Conservation (phyloP, 225 moss, liverwort and hornwort genomes). For the Pleurozium schreberi region DNA sequence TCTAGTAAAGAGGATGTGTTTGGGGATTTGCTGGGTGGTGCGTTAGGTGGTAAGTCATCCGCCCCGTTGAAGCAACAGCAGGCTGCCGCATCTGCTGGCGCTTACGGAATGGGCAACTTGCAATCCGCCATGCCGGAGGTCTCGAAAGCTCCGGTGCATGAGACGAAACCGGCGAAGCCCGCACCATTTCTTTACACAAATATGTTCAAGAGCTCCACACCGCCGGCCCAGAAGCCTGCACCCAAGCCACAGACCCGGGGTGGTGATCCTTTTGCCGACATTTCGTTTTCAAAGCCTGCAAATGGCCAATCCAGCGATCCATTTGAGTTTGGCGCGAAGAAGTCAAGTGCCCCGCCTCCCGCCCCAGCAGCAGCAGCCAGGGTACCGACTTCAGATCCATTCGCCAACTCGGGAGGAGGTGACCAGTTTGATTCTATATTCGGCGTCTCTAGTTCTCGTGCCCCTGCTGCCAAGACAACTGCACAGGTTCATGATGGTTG, state of each 20-base stretch:
- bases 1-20: constrained; percentile 81
- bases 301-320: constrained; percentile 46
- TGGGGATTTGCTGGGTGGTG: constrained; percentile 84
- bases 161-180: constrained; percentile 33
- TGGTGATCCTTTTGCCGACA: constrained; percentile 55
- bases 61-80: constrained; percentile 60
- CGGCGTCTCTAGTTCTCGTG: constrained; percentile 33
- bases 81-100: constrained; percentile 36
- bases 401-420: constrained; percentile 29
- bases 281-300: constrained; percentile 32
- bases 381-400: constrained; percentile 33
- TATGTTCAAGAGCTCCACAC: constrained; percentile 37
- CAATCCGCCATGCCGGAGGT: constrained; percentile 56
- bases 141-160: constrained; percentile 16
- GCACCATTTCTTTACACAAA: constrained; percentile 35
- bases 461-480: constrained; percentile 25
- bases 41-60: constrained; percentile 64
- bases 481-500: constrained; percentile 63
- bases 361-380: constrained; percentile 14
- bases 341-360: constrained; percentile 9
- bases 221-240: constrained; percentile 21
- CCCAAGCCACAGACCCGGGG: constrained; percentile 24
- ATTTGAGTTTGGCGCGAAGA: constrained; percentile 41
- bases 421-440: constrained; percentile 39
- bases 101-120: constrained; percentile 60